phyloP scores from a whole-genome alignment of 2,329 filamentous ascomycete species.

The Xylaria digitata region DNA sequence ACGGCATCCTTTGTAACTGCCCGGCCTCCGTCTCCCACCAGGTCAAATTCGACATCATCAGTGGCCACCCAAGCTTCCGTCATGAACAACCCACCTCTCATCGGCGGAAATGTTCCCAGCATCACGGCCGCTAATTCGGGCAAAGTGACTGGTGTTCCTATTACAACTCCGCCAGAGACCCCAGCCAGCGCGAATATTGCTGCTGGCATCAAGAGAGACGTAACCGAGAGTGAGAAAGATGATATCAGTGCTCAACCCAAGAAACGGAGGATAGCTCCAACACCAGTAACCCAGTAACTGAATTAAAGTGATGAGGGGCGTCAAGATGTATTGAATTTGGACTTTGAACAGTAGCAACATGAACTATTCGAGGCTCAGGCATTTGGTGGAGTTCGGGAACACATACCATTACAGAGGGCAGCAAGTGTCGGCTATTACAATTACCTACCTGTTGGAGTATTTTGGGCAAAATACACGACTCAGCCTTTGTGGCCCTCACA shows the following conservation, averaged over 20 bases:
- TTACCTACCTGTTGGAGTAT: constrained; percentile 9
- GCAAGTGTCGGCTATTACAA: constrained; percentile 1
- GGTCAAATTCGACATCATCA: constrained; percentile 88
- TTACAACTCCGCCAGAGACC: constrained; percentile 92
- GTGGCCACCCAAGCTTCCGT: constrained; percentile 75
- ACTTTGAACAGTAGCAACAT: constrained; percentile 8
- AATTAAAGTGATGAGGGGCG: constrained; percentile 27
- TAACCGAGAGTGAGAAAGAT: constrained; percentile 65
- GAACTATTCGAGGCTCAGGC: constrained; percentile 20
- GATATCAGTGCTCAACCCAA: constrained; percentile 67
- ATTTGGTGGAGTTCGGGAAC: constrained; percentile 36
- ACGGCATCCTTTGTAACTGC: constrained; percentile 69
- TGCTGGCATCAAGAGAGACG: constrained; percentile 66
- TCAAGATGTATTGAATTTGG: constrained; percentile 7
- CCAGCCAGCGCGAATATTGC: constrained; percentile 70
- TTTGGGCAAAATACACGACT: constrained; percentile 24
- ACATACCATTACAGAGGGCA: constrained; percentile 6
- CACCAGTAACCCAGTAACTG: constrained; percentile 57
- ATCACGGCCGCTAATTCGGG: constrained; percentile 79
- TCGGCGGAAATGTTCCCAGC: constrained; percentile 79
- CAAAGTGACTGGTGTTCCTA: constrained; percentile 72
- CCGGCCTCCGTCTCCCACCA: constrained; percentile 80
- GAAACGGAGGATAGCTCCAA: constrained; percentile 77
- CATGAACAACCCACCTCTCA: constrained; percentile 81
- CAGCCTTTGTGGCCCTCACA: neutral